Percentiles rank a stretch among this genome's conserved stretches.
phyloP scores from a whole-genome alignment of 2,329 filamentous ascomycete genomes.

The Biscogniauxia marginata region DNA sequence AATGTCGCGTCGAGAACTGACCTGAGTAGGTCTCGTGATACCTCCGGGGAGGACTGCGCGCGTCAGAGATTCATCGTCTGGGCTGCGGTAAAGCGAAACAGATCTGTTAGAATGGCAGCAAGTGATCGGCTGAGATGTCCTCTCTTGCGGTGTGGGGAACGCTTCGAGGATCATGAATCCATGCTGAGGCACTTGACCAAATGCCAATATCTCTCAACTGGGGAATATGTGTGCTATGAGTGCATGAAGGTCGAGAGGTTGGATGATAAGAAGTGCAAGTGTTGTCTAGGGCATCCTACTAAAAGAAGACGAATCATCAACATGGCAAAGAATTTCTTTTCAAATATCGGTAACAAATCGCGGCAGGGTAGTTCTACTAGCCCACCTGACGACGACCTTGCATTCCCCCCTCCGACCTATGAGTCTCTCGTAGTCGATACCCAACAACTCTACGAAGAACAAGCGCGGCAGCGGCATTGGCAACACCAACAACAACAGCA shows the following conservation, averaged over 20 bases:
- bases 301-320: conserved; percentile 51
- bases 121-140: conserved; percentile 52
- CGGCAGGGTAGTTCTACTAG: conserved; percentile 34
- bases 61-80: conserved; percentile 56
- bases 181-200: conserved; percentile 54
- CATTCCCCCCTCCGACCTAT: conserved; percentile 45
- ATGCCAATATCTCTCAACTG: conserved; percentile 47
- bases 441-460: conserved; percentile 13
- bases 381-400: conserved; percentile 33
- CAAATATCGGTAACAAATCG: conserved; percentile 49
- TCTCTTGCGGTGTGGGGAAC: conserved; percentile 49
- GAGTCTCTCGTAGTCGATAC: conserved; percentile 39
- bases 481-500: conserved; percentile 12
- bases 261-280: conserved; percentile 50
- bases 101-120: conserved; percentile 44
- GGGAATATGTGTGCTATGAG: conserved; percentile 57
- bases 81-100: conserved; percentile 55
- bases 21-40: conserved; percentile 42
- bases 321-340: conserved; percentile 55
- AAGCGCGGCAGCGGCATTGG: conserved; percentile 22
- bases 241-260: conserved; percentile 52
- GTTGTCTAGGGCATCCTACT: conserved; percentile 49
- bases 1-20: conserved; percentile 17
- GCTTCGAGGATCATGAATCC: conserved; percentile 50
- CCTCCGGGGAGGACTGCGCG: conserved; percentile 48